Evolutionary conservation across 2,329 filamentous ascomycete genomes (phyloP).

Genomic region (Penicillium sp.): DNA sequence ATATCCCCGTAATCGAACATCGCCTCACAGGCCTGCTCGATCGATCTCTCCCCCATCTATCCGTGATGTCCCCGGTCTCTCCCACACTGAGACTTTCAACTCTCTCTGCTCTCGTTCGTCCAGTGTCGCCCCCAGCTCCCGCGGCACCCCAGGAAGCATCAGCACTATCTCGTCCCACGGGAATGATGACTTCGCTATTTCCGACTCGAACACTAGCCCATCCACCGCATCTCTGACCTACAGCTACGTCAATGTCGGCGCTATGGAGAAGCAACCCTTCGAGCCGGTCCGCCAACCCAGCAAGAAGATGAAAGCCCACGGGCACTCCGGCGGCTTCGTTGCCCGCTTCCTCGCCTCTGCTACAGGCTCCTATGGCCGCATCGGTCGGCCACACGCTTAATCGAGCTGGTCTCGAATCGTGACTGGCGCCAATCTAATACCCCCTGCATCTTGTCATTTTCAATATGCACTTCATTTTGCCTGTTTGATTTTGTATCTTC

Average conservation of each 20-base stretch:
- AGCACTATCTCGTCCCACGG: slow-evolving; percentile 39
- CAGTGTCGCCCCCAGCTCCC: slow-evolving; percentile 44
- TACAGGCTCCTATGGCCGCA: slow-evolving; percentile 41
- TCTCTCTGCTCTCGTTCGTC: slow-evolving; percentile 47
- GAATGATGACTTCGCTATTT: slow-evolving; percentile 36
- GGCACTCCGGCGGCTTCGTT: slow-evolving; percentile 36
- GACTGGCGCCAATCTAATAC: background rate
- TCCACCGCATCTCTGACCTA: slow-evolving; percentile 31
- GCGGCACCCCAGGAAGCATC: slow-evolving; percentile 45
- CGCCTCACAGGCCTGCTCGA: slow-evolving; percentile 36
- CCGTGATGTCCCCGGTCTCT: slow-evolving; percentile 45
- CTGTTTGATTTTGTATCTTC: background rate
- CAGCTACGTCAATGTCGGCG: slow-evolving; percentile 37
- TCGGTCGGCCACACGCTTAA: slow-evolving; percentile 31
- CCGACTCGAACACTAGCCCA: slow-evolving; percentile 36
- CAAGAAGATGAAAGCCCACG: slow-evolving; percentile 43
- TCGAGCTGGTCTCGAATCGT: slow-evolving; percentile 23
- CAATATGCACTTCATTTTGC: background rate
- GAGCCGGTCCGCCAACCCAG: slow-evolving; percentile 34
- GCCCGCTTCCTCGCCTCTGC: slow-evolving; percentile 46
- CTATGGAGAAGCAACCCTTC: slow-evolving; percentile 33
- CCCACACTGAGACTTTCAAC: slow-evolving; percentile 42
- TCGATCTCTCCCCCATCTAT: slow-evolving; percentile 47
- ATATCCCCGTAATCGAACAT: slow-evolving; percentile 37
- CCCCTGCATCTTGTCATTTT: background rate